Evolutionary conservation across 228 moss, liverwort and hornwort genomes (phyloP).

Genomic region (Sphagnum magellanicum): DNA sequence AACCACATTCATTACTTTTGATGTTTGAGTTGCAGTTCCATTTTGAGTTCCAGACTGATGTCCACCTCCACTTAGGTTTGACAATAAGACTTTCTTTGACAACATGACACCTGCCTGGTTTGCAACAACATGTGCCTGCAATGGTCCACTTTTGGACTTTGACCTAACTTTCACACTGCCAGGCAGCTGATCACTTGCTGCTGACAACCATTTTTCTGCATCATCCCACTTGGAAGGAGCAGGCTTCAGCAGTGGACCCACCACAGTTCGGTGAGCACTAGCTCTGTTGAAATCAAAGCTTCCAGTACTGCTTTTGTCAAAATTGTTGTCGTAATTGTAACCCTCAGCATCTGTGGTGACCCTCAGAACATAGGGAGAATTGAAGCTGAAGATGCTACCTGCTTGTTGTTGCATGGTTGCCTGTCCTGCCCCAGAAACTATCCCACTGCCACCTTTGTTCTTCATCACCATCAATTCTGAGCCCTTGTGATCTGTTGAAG

Average conservation of each 20-base stretch:
- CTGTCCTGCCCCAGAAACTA: conserved; percentile 11
- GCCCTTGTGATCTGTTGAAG: conserved; percentile 11
- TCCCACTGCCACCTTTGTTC: conserved; percentile 44
- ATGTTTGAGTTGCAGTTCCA: conserved; percentile 25
- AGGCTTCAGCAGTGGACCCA: conserved; percentile 65
- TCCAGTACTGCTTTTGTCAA: conserved; percentile 71
- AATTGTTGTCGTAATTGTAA: conserved; percentile 67
- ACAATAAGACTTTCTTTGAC: conserved; percentile 31
- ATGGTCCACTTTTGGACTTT: conserved; percentile 38
- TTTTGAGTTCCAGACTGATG: conserved; percentile 24
- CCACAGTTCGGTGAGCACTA: conserved; percentile 41
- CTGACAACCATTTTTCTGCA: conserved; percentile 89
- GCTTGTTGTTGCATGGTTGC: conserved; percentile 34
- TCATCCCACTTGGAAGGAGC: conserved; percentile 97
- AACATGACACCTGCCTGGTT: conserved; percentile 23
- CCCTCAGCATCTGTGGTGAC: conserved; percentile 39
- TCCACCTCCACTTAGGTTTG: conserved; percentile 25
- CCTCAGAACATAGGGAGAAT: conserved; percentile 57
- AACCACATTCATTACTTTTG: neutral
- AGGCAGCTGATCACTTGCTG: neutral
- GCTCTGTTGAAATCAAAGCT: conserved; percentile 79
- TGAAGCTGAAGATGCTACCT: conserved; percentile 73
- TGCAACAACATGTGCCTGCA: conserved; percentile 12
- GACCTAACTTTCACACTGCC: conserved; percentile 46
- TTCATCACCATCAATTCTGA: conserved; percentile 54